A percentile compares a stretch with the other conserved stretches of the same genome.
phyloP scores from a whole-genome alignment of 2,329 filamentous ascomycete genomes.

The Ophiocordyceps camponoti-saundersi region DNA sequence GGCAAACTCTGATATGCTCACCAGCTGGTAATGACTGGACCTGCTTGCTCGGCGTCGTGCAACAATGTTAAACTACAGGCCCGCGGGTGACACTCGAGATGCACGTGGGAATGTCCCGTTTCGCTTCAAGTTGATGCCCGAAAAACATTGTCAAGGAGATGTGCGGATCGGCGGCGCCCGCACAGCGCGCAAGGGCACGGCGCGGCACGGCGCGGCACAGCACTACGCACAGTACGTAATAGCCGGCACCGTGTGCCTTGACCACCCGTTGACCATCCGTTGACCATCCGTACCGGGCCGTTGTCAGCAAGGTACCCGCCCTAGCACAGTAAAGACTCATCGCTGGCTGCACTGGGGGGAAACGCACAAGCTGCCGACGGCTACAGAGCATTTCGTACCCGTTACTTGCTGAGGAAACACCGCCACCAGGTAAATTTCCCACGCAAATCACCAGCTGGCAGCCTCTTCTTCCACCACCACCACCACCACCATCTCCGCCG shows the following conservation, averaged over 20 bases:
- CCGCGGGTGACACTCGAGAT: neutral
- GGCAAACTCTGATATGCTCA: neutral
- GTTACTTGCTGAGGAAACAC: slow-evolving; percentile 2
- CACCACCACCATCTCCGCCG: neutral
- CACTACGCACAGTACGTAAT: neutral
- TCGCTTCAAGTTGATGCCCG: neutral
- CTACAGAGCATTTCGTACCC: too few species aligned
- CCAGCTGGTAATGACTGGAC: neutral
- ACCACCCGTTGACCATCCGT: too few species aligned
- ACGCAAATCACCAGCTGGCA: slow-evolving; percentile 1
- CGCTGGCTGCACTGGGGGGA: too few species aligned
- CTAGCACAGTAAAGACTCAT: too few species aligned
- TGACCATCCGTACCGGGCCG: neutral
- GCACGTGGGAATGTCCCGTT: neutral
- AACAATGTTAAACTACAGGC: neutral
- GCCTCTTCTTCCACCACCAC: neutral
- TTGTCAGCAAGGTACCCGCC: too few species aligned
- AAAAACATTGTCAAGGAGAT: neutral
- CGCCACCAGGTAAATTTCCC: slow-evolving; percentile 5
- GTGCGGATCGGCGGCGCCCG: neutral
- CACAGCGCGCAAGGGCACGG: neutral
- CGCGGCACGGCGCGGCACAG: neutral
- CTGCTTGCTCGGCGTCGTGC: neutral
- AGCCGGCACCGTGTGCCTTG: too few species aligned
- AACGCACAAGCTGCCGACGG: too few species aligned